Base-by-base conservation (phyloP, 768 basidiomycete genomes). In the Mycena alexandri region DNA sequence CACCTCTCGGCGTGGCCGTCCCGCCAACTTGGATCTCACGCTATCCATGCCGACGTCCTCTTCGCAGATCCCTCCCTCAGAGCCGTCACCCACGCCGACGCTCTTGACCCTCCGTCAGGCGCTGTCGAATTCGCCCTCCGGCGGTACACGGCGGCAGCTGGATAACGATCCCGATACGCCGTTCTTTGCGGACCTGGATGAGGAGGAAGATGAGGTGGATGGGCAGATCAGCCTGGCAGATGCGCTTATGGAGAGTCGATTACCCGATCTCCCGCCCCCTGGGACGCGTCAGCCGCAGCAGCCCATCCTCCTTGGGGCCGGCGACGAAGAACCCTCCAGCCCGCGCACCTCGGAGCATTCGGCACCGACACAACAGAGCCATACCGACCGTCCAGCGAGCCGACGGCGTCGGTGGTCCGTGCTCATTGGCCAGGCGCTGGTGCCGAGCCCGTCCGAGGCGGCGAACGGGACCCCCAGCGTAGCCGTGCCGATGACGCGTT, bases 381-480 rank as follows among this genome's bases (percentile, higher is more conserved):
- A 83, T 74, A 54, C 74, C 17, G 67, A 73, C 16, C 79, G 77
- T 48, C 75, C 80, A 1, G 75, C 77, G 64, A 80, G 84, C 47
- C 82, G 88, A 17, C 84, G 89, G 34, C 83, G 92, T 19, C 85
- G 91, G 56, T 94, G 93, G 93, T 93, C 93, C 21, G 83, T 89
- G n/a, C 75, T 91, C 5, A 84, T 87, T 61, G 85, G 81, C 14
- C 79, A 85, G 21, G 80, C 74, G 41, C 72, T 68, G 62, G 61
- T 70, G 12, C 46, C 75, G 21, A 63, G 68, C 33, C 22, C 68
- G 19, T 65, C 78, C 12, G 53, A 68, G 14, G 65, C 73, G 48
- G 73, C 72, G 33, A 65, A 68, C 51, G 76, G 74, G 29, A 71
- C 78, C 21, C 76, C 80, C 67, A 38, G 73, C 58, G 67, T 75